These are phyloP conservation scores for Calonectria hongkongensis DNA, from an alignment of 2,329 filamentous ascomycete genomes.

Conservation along the genomic window DNA sequence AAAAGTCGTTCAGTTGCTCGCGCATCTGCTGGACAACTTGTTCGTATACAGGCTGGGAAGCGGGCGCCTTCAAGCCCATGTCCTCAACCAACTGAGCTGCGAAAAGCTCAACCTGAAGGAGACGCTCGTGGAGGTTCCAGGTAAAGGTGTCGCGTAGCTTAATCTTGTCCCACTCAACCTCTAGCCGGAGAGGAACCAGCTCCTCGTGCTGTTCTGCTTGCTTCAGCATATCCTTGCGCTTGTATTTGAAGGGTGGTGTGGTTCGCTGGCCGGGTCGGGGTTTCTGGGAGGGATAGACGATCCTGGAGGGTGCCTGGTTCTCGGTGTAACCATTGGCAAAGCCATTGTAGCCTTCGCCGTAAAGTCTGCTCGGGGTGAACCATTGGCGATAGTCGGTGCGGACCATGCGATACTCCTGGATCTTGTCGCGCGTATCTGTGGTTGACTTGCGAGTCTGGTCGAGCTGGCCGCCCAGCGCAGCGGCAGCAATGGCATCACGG, in stretches of 20 bases:
- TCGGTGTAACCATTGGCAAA: slow-evolving; percentile 93
- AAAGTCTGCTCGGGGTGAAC: slow-evolving; percentile 76
- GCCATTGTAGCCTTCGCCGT: slow-evolving; percentile 87
- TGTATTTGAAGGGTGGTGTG: slow-evolving; percentile 82
- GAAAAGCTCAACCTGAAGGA: slow-evolving; percentile 87
- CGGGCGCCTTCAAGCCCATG: slow-evolving; percentile 85
- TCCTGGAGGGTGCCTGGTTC: slow-evolving; percentile 76
- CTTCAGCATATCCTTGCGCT: slow-evolving; percentile 85
- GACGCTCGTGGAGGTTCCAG: slow-evolving; percentile 96
- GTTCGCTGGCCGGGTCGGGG: slow-evolving; percentile 85
- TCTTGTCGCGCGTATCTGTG: slow-evolving; percentile 78
- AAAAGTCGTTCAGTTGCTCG: slow-evolving; percentile 94
- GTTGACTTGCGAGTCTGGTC: slow-evolving; percentile 74
- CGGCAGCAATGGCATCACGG: slow-evolving; percentile 73
- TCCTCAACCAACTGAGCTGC: slow-evolving; percentile 94
- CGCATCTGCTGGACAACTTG: slow-evolving; percentile 82
- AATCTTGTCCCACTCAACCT: slow-evolving; percentile 96
- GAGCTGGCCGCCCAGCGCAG: slow-evolving; percentile 70
- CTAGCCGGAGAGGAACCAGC: slow-evolving; percentile 90
- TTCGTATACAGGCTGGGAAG: slow-evolving; percentile 77
- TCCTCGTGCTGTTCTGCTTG: slow-evolving; percentile 96
- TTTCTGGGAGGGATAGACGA: slow-evolving; percentile 88
- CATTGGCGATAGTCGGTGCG: slow-evolving; percentile 72
- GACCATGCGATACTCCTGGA: slow-evolving; percentile 81
- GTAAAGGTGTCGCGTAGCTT: slow-evolving; percentile 98